Evolutionary conservation across 768 basidiomycete species (phyloP).

Genomic region (Boletus rex-veris): DNA sequence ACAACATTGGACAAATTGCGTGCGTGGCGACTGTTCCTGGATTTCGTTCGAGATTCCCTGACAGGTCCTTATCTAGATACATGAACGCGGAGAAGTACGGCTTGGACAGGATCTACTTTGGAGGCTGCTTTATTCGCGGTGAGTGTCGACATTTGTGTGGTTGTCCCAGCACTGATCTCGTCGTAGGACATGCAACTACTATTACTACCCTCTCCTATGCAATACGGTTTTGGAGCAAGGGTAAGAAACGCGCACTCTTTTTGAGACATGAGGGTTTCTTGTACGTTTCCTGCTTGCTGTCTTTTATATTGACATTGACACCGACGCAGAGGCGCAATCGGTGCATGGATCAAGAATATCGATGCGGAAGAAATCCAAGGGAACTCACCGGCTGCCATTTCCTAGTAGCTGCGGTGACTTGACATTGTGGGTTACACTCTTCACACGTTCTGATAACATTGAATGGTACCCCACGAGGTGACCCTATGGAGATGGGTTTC

Average conservation of each 20-base stretch:
- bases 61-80: constrained; percentile 41
- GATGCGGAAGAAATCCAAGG: constrained; percentile 40
- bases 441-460: constrained; percentile 9
- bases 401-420: constrained; percentile 9
- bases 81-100: constrained; percentile 99
- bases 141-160: constrained; percentile 22
- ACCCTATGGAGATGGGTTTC: constrained; percentile 16
- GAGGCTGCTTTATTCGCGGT: constrained; percentile 98
- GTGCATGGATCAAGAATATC: constrained; percentile 98
- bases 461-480: constrained; percentile 26
- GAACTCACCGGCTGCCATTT: not conserved
- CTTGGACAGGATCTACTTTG: constrained; percentile 96
- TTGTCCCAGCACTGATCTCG: constrained; percentile 5
- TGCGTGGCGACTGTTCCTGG: constrained; percentile 45
- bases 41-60: constrained; percentile 3
- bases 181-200: constrained; percentile 88
- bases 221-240: constrained; percentile 99
- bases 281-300: constrained; percentile 46
- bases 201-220: constrained; percentile 98
- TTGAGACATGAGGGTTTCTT: constrained; percentile 97
- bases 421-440: not conserved
- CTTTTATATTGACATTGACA: not conserved
- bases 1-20: constrained; percentile 99
- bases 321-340: constrained; percentile 74
- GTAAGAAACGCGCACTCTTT: constrained; percentile 94